Percentiles rank a stretch among this genome's conserved stretches.
These are phyloP conservation scores for Solanum chaucha DNA, from an alignment of 257 asterid genomes.

Conservation along the genomic window DNA sequence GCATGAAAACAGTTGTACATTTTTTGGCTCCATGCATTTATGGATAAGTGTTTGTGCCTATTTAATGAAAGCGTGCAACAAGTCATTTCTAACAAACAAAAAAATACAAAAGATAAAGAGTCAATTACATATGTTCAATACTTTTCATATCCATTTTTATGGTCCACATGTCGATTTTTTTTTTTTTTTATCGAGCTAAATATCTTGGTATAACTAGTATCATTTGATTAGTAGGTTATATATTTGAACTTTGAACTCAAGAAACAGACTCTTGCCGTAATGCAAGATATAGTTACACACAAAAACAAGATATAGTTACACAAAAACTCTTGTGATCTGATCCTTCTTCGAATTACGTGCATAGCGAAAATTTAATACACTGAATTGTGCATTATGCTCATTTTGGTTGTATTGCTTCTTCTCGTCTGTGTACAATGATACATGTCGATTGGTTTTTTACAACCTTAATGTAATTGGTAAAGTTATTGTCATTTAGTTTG, in stretches of 20 bases:
- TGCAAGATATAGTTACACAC: background rate
- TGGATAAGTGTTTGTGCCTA: background rate
- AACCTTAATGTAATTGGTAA: too few species aligned
- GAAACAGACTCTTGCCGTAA: background rate
- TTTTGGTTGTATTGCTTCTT: too few species aligned
- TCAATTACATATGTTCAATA: background rate
- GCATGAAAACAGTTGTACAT: background rate
- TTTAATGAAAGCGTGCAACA: conserved; percentile 1
- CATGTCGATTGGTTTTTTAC: too few species aligned
- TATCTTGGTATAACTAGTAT: background rate
- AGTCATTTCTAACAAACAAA: background rate
- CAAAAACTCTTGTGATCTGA: background rate
- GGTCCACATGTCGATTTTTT: background rate
- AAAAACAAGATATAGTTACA: background rate
- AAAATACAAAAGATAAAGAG: background rate
- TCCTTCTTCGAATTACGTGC: rapidly evolving
- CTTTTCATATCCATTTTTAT: background rate
- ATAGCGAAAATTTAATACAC: background rate
- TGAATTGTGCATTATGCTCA: too few species aligned
- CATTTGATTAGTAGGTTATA: background rate
- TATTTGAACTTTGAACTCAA: too few species aligned
- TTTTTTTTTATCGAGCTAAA: too few species aligned
- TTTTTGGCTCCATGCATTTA: background rate
- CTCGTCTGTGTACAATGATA: too few species aligned
- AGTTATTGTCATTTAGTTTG: too few species aligned